Base-by-base conservation (phyloP, 768 basidiomycete genomes). In the Boletus tomentosulus region DNA sequence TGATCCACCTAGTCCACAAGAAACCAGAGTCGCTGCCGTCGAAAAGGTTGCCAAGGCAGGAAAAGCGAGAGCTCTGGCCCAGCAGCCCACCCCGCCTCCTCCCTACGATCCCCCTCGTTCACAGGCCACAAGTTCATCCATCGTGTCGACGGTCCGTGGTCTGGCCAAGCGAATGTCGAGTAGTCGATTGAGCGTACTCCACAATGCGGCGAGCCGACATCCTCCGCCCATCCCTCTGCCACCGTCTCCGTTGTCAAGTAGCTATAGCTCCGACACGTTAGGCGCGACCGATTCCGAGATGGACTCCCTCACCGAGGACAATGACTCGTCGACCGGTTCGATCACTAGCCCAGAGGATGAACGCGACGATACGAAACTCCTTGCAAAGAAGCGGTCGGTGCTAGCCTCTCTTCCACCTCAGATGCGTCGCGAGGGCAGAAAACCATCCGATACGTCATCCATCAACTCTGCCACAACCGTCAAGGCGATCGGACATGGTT, bases 261-360 rank as follows among this genome's bases (percentile, higher is more conserved):
- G 74, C 37, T 71, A 76, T 42, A 77, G 78, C 70, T 76, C 73
- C 61, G 75, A 72, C 34, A 75, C 73, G 39, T 48, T 73, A 44
- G 79, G 74, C 33, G 72, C 76, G 27, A 74, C 74, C 4, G 75
- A 75, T 34, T 85, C 85, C 3, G 86, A 86, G 48, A 73, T 83
- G 62, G 81, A 77, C 53, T 85, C 82, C 27, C 70, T 86, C 44
- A 78, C 79, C n/a, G 84, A 86, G 55, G 83, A 86, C 57, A 78
- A 76, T 22, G 80, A 78, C 27, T 84, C 82, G 12, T 82, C 81
- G 30, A 69, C 64, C 12, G 81, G 79, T 38, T 84, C 77, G 55
- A 59, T 66, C 46, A 76, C 74, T 39, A 82, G 78, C 54, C 80
- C 82, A 22, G 81, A 81, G 44, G 67, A 75, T 6, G 73, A 75